A percentile compares a stretch with the other conserved stretches of the same genome.
Conservation (phyloP, 208 protist genomes). For the Trichomonas tenax region DNA sequence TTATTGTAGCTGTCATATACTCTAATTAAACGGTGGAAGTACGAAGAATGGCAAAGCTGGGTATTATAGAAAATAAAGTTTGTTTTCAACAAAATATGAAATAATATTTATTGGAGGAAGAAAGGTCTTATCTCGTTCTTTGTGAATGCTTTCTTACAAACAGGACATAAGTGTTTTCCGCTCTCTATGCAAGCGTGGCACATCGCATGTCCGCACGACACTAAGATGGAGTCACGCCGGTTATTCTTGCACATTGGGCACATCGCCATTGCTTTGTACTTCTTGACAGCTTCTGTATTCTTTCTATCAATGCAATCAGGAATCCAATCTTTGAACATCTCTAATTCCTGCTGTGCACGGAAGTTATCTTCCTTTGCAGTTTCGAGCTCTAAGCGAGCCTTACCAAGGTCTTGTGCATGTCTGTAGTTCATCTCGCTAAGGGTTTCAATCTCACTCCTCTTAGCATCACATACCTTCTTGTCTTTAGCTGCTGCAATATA, state of each 20-base stretch:
- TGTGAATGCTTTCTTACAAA: neutral
- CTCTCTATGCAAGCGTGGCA: neutral
- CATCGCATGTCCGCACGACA: neutral
- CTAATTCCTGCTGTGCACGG: neutral
- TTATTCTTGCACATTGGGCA: neutral
- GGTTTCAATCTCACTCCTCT: neutral
- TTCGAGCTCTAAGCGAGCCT: neutral
- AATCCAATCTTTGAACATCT: neutral
- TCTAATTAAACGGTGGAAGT: no score
- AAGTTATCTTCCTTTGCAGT: neutral
- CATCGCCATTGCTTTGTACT: neutral
- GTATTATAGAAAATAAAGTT: no score
- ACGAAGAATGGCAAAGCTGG: no score
- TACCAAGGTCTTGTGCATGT: neutral
- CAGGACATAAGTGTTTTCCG: neutral
- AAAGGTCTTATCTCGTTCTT: neutral
- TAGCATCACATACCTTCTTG: neutral
- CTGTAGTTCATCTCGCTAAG: neutral
- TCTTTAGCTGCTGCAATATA: neutral
- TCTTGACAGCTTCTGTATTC: neutral
- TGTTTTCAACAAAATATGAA: neutral
- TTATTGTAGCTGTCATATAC: no score
- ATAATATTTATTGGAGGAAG: neutral
- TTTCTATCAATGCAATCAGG: slow-evolving; percentile 4
- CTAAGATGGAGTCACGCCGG: neutral